Percentiles rank a stretch among this genome's conserved stretches.
Evolutionary conservation across 441 rosid genomes (phyloP).

Genomic region (Croton laevigatus): DNA sequence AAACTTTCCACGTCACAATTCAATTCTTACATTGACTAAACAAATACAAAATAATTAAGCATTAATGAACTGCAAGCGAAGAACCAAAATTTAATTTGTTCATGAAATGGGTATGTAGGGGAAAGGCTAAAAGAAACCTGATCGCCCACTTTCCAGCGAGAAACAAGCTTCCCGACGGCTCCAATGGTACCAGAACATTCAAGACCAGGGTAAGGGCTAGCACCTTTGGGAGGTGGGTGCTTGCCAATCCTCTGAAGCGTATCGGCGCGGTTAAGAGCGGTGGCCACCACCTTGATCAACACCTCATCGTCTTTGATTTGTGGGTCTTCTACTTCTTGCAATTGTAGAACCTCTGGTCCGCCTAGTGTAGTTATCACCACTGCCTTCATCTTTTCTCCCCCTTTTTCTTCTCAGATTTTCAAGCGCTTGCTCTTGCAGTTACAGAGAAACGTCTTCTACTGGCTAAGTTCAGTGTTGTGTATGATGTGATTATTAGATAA

Average conservation of each 20-base stretch:
- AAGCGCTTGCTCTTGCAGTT: too few species aligned
- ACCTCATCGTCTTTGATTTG: slow-evolving; percentile 65
- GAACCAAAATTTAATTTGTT: neutral
- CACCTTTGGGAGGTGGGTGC: slow-evolving; percentile 73
- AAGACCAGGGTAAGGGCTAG: slow-evolving; percentile 74
- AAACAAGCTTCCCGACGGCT: slow-evolving; percentile 58
- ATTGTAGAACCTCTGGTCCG: slow-evolving; percentile 68
- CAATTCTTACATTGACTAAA: neutral
- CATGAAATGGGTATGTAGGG: neutral
- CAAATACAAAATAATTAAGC: neutral
- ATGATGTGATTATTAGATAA: too few species aligned
- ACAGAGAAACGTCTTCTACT: too few species aligned
- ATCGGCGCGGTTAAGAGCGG: slow-evolving; percentile 81
- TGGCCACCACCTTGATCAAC: slow-evolving; percentile 65
- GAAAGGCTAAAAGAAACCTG: slow-evolving; percentile 38
- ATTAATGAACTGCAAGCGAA: neutral
- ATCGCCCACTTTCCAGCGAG: slow-evolving; percentile 82
- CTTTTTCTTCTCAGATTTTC: neutral
- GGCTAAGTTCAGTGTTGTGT: too few species aligned
- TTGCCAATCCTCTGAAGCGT: slow-evolving; percentile 64
- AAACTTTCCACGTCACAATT: neutral
- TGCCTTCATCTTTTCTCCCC: slow-evolving; percentile 55
- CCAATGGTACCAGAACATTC: slow-evolving; percentile 84
- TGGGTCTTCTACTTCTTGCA: slow-evolving; percentile 74
- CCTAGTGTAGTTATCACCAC: slow-evolving; percentile 72